phyloP scores from a whole-genome alignment of 2,329 filamentous ascomycete genomes.

The Aspergillus sp. region DNA sequence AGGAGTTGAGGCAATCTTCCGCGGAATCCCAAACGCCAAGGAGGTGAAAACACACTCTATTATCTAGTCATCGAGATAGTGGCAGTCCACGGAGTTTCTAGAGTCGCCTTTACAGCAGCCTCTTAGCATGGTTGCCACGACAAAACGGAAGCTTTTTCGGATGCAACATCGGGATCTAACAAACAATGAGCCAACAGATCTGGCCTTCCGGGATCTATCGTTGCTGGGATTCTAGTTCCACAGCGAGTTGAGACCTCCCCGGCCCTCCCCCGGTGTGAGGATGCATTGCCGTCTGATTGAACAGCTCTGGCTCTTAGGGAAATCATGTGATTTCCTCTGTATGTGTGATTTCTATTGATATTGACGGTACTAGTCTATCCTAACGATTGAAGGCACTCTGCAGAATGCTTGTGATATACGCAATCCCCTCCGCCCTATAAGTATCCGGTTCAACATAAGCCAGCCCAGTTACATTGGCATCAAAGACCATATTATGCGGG shows the following conservation, averaged over 20 bases:
- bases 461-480: slow-evolving; percentile 2
- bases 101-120: neutral
- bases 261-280: too few relatives aligned
- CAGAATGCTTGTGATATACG: neutral
- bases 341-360: too few relatives aligned
- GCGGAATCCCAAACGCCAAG: neutral
- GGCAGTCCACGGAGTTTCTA: neutral
- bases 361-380: neutral
- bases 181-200: neutral
- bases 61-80: neutral
- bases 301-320: neutral
- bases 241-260: neutral
- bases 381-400: neutral
- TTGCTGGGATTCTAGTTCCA: neutral
- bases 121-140: neutral
- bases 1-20: neutral
- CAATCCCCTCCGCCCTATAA: slow-evolving; percentile 6
- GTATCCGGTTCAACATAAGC: slow-evolving; percentile 12
- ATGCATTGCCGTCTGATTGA: neutral
- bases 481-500: slow-evolving; percentile 12
- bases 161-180: neutral
- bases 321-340: too few relatives aligned
- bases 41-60: neutral
- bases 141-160: neutral
- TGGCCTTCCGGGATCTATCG: neutral